phyloP scores from a whole-genome alignment of 345 rosid species.

The Populus deltoides region DNA sequence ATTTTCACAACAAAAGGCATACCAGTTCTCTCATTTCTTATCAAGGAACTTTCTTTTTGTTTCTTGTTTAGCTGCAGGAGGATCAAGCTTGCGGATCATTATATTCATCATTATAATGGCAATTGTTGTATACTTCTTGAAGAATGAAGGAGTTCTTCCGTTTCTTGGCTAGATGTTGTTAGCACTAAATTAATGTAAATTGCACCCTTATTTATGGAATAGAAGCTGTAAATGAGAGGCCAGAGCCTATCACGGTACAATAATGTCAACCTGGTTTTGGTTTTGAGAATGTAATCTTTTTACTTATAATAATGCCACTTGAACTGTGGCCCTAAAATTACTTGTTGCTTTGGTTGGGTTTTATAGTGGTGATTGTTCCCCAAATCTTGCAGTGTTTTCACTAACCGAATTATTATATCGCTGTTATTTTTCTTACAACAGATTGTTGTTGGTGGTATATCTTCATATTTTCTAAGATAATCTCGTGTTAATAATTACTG shows the following conservation, averaged over 20 bases:
- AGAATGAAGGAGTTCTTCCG: conserved; percentile 22
- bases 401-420: not conserved
- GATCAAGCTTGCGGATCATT: conserved; percentile 33
- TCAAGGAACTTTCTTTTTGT: not conserved
- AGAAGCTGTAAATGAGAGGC: not conserved
- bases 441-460: not conserved
- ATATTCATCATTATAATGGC: conserved; percentile 38
- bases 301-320: not conserved
- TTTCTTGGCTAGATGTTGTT: conserved; percentile 1
- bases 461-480: not conserved
- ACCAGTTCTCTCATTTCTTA: not conserved
- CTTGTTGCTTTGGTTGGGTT: not conserved
- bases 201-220: not conserved
- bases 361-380: not conserved
- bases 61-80: conserved; percentile 37
- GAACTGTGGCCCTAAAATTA: not conserved
- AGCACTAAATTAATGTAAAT: not conserved
- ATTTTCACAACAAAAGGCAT: not conserved
- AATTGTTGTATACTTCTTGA: conserved; percentile 37
- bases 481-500: not conserved
- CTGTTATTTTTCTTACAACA: not conserved
- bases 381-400: not conserved
- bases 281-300: not conserved
- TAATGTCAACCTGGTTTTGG: not conserved
- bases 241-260: not conserved